Evolutionary conservation across 1,284 basidiomycete genomes (phyloP).

Genomic region (Heliocybe sulcata): DNA sequence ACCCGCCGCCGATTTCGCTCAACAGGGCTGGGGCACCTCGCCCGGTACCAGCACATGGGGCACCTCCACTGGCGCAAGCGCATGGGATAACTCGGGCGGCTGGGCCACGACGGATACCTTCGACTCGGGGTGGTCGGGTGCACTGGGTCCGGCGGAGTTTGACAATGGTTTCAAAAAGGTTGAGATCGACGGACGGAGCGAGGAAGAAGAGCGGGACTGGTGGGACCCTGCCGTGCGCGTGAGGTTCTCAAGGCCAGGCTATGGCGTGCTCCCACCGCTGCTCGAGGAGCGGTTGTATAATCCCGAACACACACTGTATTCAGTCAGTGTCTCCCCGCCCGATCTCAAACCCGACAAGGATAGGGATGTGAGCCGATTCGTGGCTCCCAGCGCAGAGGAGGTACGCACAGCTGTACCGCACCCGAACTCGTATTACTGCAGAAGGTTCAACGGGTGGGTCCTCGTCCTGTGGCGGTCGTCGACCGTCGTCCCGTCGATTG

Average conservation of each 20-base stretch:
- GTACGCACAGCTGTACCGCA: slow-evolving; percentile 64
- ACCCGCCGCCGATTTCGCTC: slow-evolving; percentile 21
- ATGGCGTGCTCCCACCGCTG: slow-evolving; percentile 59
- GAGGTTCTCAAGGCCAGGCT: slow-evolving; percentile 45
- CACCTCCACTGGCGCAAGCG: background rate
- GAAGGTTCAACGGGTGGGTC: slow-evolving; percentile 74
- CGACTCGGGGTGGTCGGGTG: slow-evolving; percentile 16
- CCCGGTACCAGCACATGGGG: background rate
- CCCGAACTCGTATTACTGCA: slow-evolving; percentile 74
- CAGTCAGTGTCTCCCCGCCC: slow-evolving; percentile 40
- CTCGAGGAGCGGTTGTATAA: slow-evolving; percentile 61
- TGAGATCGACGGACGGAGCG: slow-evolving; percentile 47
- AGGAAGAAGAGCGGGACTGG: slow-evolving; percentile 57
- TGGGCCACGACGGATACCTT: background rate
- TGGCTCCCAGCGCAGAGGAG: slow-evolving; percentile 44
- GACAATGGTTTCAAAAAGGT: slow-evolving; percentile 18
- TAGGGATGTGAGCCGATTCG: slow-evolving; percentile 10
- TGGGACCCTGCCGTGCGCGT: slow-evolving; percentile 47
- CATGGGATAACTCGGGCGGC: background rate
- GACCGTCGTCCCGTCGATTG: slow-evolving; percentile 49
- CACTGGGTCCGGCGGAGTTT: slow-evolving; percentile 8
- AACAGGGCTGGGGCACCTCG: background rate
- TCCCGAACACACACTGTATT: slow-evolving; percentile 61
- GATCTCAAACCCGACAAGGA: slow-evolving; percentile 19
- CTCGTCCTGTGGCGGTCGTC: slow-evolving; percentile 62